Conservation (phyloP, 2,329 filamentous ascomycete species). For the Xylariaceae sp. region DNA sequence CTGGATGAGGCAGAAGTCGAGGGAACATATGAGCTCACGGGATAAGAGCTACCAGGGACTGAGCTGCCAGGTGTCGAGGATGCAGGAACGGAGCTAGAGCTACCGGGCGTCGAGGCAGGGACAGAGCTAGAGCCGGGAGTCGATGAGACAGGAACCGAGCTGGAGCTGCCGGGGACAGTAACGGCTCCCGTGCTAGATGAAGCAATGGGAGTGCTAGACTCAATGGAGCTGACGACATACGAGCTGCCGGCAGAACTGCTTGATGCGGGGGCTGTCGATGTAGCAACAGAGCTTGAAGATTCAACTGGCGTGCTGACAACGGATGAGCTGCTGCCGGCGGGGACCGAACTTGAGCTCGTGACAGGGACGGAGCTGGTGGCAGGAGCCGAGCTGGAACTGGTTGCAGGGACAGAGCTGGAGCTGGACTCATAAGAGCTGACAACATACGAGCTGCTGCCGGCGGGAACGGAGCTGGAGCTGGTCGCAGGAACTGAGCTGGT, state of each 20-base stretch:
- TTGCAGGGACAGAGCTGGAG: too few species aligned
- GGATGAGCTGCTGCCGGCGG: too few species aligned
- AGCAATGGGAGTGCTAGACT: background rate
- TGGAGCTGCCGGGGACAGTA: constrained; percentile 8
- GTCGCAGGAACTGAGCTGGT: too few species aligned
- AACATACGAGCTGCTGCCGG: too few species aligned
- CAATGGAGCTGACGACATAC: background rate
- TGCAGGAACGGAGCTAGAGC: constrained; percentile 5
- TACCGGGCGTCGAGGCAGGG: constrained; percentile 12
- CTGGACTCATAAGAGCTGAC: too few species aligned
- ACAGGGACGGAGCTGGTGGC: too few species aligned
- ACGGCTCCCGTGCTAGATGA: background rate
- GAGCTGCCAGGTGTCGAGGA: constrained; percentile 12
- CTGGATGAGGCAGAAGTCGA: background rate
- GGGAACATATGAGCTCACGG: constrained; percentile 9
- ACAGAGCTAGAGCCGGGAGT: constrained; percentile 11
- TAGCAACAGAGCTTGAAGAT: too few species aligned
- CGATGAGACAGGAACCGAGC: constrained; percentile 8
- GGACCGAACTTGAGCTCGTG: too few species aligned
- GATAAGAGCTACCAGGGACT: constrained; percentile 8
- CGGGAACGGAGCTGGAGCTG: too few species aligned
- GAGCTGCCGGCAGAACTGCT: background rate
- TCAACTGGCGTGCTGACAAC: too few species aligned
- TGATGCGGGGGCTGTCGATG: too few species aligned
- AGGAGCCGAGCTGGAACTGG: too few species aligned